Base-by-base conservation (phyloP, 768 basidiomycete species). In the Agrocybe chaxingu region DNA sequence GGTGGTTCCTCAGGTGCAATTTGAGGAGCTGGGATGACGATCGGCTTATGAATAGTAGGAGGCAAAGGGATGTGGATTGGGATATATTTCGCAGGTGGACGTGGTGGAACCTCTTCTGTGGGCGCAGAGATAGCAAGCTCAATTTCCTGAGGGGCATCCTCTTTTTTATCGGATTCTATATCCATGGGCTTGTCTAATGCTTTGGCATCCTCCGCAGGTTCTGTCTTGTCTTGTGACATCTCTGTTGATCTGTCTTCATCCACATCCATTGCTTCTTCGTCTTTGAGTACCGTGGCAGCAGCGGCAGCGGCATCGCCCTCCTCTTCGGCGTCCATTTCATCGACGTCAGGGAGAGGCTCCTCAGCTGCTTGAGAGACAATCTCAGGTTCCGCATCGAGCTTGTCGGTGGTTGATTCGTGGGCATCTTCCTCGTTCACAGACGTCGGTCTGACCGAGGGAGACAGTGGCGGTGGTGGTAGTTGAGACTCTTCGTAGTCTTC, bases 11-110 rank as follows among this genome's bases (percentile, higher is more conserved):
- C 39, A 19, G 45, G 40, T 37, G 57, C 33, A 34, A 54, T 46
- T 35, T 50, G 19, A n/a, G 70, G 64, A 29, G 62, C 63, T 34
- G 60, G 61, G 38, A 69, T 66, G 31, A 70, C 44, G 30, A 72
- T 63, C n/a, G 66, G 59, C 48, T 55, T 53, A 31, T 57, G 54
- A 36, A 56, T 53, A 30, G 50, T 59, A 0, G 59, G 61, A 29
- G 58, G 59, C 42, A 56, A 54, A n/a, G 56, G 47, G 11, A 62
- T 49, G 32, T 57, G 53, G 3, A 62, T 44, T 8, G 53, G 55
- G n/a, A 55, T 45, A 45, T 46, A 33, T 6, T 44, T 45, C 8
- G 39, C 18, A 9, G 46, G 18, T 24, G 24, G 24, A 24, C 10
- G 37, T 39, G 35, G 52, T 16, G 40, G 36, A 45, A 36, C 7